Percentiles rank a stretch among this genome's conserved stretches.
phyloP scores from a whole-genome alignment of 176 grass and related monocot species.

The Avena sativa region DNA sequence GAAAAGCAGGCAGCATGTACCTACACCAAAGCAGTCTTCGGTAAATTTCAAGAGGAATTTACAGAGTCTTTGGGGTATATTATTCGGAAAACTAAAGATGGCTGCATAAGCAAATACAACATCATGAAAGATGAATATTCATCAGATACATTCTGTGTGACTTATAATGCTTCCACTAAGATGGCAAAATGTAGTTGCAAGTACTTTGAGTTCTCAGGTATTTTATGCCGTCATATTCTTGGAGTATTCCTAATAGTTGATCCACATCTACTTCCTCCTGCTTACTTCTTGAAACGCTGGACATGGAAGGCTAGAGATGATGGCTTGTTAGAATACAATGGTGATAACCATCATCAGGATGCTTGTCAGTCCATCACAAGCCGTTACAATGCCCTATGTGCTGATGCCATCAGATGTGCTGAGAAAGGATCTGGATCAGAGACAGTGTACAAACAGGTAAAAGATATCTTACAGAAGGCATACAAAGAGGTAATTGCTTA shows the following conservation, averaged over 20 bases:
- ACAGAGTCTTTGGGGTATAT: slow-evolving; percentile 83
- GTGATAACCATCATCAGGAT: slow-evolving; percentile 45
- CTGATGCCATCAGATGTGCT: slow-evolving; percentile 79
- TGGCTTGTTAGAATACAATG: slow-evolving; percentile 57
- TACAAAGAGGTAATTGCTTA: slow-evolving; percentile 75
- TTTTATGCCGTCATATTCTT: slow-evolving; percentile 91
- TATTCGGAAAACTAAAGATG: slow-evolving; percentile 77
- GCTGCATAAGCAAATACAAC: slow-evolving; percentile 63
- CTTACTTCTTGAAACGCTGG: slow-evolving; percentile 86
- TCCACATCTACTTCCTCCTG: slow-evolving; percentile 60
- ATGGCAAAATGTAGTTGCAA: slow-evolving; percentile 87
- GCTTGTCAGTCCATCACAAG: slow-evolving; percentile 56
- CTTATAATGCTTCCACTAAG: slow-evolving; percentile 72
- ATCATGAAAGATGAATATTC: slow-evolving; percentile 81
- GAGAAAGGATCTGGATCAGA: slow-evolving; percentile 67
- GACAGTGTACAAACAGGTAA: slow-evolving; percentile 73
- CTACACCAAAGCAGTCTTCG: slow-evolving; percentile 83
- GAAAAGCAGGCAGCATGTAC: slow-evolving; percentile 88
- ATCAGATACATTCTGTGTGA: slow-evolving; percentile 71
- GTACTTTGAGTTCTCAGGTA: slow-evolving; percentile 82
- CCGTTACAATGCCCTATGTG: slow-evolving; percentile 72
- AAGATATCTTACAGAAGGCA: slow-evolving; percentile 83
- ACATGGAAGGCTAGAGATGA: slow-evolving; percentile 69
- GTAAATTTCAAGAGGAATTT: slow-evolving; percentile 95
- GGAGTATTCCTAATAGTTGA: slow-evolving; percentile 87